Conservation (phyloP, 495 filamentous ascomycete genomes). For the Hyphodiscus hymeniophilus region DNA sequence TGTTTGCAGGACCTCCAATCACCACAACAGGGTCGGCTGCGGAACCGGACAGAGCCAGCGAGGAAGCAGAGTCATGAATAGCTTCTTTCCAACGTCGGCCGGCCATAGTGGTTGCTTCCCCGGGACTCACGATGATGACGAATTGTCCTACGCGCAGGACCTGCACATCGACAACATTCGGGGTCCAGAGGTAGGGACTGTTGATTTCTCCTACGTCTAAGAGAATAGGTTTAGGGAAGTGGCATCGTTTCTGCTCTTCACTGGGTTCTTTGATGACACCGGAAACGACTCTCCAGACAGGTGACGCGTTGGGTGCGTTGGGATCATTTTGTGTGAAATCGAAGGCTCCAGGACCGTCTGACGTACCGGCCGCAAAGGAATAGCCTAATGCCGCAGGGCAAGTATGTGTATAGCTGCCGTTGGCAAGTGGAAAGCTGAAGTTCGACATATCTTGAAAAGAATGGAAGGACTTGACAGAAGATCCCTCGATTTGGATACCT, state of each 20-base stretch:
- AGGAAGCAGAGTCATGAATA: conserved; percentile 45
- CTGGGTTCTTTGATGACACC: conserved; percentile 63
- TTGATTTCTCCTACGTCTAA: conserved; percentile 80
- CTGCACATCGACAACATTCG: conserved; percentile 92
- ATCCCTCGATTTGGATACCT: conserved; percentile 45
- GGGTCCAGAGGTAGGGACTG: conserved; percentile 79
- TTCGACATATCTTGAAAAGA: conserved; percentile 67
- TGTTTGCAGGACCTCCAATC: conserved; percentile 89
- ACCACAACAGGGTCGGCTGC: conserved; percentile 59
- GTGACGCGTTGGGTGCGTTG: conserved; percentile 65
- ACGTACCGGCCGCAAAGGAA: conserved; percentile 90
- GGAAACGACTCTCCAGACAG: conserved; percentile 74
- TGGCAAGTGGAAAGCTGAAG: conserved; percentile 65
- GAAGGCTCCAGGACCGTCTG: conserved; percentile 86
- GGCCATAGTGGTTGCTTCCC: conserved; percentile 93
- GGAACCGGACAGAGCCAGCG: conserved; percentile 33
- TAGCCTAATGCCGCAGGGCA: conserved; percentile 92
- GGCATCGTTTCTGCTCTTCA: conserved; percentile 66
- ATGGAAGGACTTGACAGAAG: conserved; percentile 63
- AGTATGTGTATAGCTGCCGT: conserved; percentile 62
- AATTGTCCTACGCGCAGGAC: conserved; percentile 81
- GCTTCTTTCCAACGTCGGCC: conserved; percentile 85
- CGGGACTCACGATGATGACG: conserved; percentile 77
- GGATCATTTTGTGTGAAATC: conserved; percentile 88
- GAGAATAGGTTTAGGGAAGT: conserved; percentile 78